Percentiles rank a stretch among this genome's conserved stretches.
These are phyloP conservation scores for Gossypium thurberi DNA, from an alignment of 345 rosid genomes.

Conservation along the genomic window DNA sequence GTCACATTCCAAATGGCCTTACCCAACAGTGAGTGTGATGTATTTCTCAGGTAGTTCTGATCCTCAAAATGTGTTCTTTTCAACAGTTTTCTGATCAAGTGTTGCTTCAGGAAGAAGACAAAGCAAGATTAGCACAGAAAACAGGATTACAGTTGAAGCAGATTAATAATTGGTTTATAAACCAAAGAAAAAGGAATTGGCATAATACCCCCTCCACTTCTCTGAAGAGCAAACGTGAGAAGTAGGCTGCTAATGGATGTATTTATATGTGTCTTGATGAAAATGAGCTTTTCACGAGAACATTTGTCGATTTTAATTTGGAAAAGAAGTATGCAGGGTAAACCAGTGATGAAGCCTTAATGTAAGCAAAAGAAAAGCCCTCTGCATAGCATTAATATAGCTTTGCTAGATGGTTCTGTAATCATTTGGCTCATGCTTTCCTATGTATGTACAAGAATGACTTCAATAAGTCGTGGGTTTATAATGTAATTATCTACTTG, in stretches of 20 bases:
- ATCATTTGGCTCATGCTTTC: neutral
- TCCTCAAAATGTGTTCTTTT: neutral
- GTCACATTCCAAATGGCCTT: constrained; percentile 69
- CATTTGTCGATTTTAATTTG: constrained; percentile 4
- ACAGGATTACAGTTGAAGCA: constrained; percentile 81
- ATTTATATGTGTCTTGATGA: neutral
- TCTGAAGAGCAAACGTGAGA: constrained; percentile 68
- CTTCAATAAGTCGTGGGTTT: neutral
- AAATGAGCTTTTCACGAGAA: constrained; percentile 4
- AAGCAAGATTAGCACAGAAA: constrained; percentile 65
- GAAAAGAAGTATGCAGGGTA: constrained; percentile 35
- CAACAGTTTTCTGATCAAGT: neutral
- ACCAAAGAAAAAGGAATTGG: constrained; percentile 90
- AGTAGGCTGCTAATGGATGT: constrained; percentile 27
- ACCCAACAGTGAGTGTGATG: constrained; percentile 58
- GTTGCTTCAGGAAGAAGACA: constrained; percentile 69
- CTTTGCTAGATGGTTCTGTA: constrained; percentile 2
- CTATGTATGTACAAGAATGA: neutral
- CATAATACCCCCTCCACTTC: constrained; percentile 51
- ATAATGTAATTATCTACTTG: neutral
- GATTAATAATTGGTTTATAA: constrained; percentile 85
- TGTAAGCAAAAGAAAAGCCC: neutral
- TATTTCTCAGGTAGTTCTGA: neutral
- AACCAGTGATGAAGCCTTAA: constrained; percentile 15
- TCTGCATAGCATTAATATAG: constrained; percentile 7